Evolutionary conservation across 2,329 filamentous ascomycete species (phyloP).

Genomic region (Fusarium armeniacum): DNA sequence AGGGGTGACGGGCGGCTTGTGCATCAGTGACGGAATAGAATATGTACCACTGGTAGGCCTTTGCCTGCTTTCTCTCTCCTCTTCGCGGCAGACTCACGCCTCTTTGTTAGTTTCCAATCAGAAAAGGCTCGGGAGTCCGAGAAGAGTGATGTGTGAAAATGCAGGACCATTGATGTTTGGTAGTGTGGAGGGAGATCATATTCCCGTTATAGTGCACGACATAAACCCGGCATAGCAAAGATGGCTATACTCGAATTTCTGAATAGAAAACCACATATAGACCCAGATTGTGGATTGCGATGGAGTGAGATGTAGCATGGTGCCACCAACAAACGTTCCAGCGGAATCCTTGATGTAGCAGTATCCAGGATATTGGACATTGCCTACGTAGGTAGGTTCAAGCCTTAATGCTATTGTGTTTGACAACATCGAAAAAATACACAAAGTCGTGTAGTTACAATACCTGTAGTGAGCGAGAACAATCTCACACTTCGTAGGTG

Average conservation of each 20-base stretch:
- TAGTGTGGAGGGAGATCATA: constrained; percentile 19
- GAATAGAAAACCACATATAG: constrained; percentile 15
- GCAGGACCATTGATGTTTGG: constrained; percentile 7
- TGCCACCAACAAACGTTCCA: constrained; percentile 30
- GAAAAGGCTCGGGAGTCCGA: neutral
- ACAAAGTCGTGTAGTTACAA: neutral
- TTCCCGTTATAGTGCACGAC: neutral
- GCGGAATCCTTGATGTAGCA: constrained; percentile 20
- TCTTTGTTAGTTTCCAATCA: constrained; percentile 8
- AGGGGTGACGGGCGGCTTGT: constrained; percentile 10
- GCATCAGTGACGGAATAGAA: constrained; percentile 3
- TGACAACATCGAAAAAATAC: neutral
- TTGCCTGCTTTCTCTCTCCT: neutral
- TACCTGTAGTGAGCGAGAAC: neutral
- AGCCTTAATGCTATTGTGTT: neutral
- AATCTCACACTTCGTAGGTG: neutral
- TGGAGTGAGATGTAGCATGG: constrained; percentile 18
- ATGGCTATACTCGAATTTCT: neutral
- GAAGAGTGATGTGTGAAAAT: constrained; percentile 9
- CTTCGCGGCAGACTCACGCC: constrained; percentile 18
- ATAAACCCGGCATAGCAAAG: constrained; percentile 1
- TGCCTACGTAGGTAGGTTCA: neutral
- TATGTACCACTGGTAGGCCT: constrained; percentile 2
- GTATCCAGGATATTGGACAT: constrained; percentile 9
- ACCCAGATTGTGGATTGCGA: constrained; percentile 16